Percentiles rank a stretch among this genome's conserved stretches.
Evolutionary conservation across 2,329 filamentous ascomycete species (phyloP).

Genomic region (Ophiocordyceps camponoti-leonardi): DNA sequence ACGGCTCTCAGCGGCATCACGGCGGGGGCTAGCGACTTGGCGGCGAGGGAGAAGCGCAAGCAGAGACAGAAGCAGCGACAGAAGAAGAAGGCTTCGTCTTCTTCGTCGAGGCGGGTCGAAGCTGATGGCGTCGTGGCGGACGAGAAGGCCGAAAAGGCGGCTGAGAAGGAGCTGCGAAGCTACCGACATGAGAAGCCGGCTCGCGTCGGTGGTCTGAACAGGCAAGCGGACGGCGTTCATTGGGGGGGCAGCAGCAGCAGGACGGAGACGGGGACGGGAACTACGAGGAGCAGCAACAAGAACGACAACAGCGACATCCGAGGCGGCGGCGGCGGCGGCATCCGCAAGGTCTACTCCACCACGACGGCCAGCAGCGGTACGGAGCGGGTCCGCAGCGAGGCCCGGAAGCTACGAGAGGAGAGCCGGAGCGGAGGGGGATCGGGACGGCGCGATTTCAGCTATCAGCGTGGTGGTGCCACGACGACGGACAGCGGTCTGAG

Average conservation of each 20-base stretch:
- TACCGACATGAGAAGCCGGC: constrained; percentile 82
- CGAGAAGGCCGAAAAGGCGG: constrained; percentile 43
- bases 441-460: constrained; percentile 33
- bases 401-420: constrained; percentile 35
- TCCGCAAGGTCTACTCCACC: constrained; percentile 45
- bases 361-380: constrained; percentile 30
- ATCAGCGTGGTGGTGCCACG: constrained; percentile 28
- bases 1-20: constrained; percentile 36
- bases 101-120: constrained; percentile 22
- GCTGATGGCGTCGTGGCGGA: constrained; percentile 45
- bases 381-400: constrained; percentile 39
- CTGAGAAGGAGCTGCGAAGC: constrained; percentile 52
- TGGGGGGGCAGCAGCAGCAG: constrained; percentile 63
- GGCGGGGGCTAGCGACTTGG: constrained; percentile 37
- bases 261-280: constrained; percentile 25
- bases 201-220: constrained; percentile 77
- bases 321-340: constrained; percentile 29
- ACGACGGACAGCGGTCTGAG: constrained; percentile 14
- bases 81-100: constrained; percentile 5
- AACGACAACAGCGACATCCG: constrained; percentile 40
- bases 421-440: constrained; percentile 17
- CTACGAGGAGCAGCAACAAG: constrained; percentile 19
- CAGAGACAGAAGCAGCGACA: constrained; percentile 31
- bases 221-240: constrained; percentile 56
- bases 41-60: constrained; percentile 36